Conservation (phyloP, 345 rosid genomes). For the Euphorbia pulcherrima region DNA sequence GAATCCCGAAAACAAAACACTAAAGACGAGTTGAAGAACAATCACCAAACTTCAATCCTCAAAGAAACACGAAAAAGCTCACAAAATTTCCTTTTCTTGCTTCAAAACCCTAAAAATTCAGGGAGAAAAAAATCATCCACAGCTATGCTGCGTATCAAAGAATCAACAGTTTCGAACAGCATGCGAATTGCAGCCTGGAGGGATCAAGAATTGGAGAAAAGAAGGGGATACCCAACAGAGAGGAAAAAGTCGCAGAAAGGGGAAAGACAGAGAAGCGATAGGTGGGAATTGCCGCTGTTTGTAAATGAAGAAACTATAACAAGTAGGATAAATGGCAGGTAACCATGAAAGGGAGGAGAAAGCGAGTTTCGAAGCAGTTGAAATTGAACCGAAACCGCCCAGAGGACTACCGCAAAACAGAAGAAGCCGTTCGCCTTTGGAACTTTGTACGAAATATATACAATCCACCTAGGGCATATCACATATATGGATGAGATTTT, state of each 20-base stretch:
- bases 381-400: constrained; percentile 4
- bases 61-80: not conserved
- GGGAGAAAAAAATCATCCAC: not conserved
- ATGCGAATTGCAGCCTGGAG: not conserved
- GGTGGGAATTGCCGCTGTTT: not conserved
- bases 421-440: not conserved
- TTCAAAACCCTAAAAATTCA: constrained; percentile 2
- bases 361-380: not conserved
- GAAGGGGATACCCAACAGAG: not conserved
- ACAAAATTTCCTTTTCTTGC: not conserved
- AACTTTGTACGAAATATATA: constrained; percentile 8
- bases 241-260: too few relatives aligned
- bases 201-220: not conserved
- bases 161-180: not conserved
- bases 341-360: not conserved
- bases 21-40: not conserved
- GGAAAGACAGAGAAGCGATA: not conserved
- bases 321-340: not conserved
- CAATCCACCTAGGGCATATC: not conserved
- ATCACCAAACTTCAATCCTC: not conserved
- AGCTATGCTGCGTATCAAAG: not conserved
- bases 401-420: not conserved
- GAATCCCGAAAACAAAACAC: not conserved
- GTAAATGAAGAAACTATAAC: not conserved
- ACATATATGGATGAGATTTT: too few relatives aligned